Percentiles rank a stretch among this genome's conserved stretches.
Conservation (phyloP, 2,329 filamentous ascomycete genomes). For the Talaromyces verruculosus region DNA sequence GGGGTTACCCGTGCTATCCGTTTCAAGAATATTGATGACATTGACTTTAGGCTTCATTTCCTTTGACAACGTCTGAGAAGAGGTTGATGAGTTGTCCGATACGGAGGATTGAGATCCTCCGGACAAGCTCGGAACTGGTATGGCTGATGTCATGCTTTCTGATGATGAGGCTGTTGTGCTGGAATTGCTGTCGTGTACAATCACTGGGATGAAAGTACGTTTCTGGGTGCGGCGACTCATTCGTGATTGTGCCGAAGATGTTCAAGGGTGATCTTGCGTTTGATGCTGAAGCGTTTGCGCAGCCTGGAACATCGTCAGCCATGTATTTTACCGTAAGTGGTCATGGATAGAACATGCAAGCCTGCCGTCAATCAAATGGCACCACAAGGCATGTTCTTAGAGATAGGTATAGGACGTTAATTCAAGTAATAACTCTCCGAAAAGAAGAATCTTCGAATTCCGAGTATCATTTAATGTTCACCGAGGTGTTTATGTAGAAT, state of each 20-base stretch:
- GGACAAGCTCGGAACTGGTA: constrained; percentile 32
- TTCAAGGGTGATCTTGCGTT: background rate
- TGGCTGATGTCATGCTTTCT: constrained; percentile 19
- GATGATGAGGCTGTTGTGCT: constrained; percentile 4
- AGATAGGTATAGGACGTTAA: background rate
- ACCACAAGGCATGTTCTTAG: constrained; percentile 1
- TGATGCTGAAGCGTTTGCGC: constrained; percentile 14
- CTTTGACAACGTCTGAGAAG: background rate
- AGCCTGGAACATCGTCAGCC: background rate
- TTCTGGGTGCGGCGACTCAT: constrained; percentile 14
- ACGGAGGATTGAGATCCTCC: constrained; percentile 34
- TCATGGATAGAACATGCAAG: background rate
- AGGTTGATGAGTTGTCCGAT: constrained; percentile 30
- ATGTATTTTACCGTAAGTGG: background rate
- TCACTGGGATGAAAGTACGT: constrained; percentile 12
- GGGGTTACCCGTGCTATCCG: constrained; percentile 33
- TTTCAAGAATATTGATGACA: constrained; percentile 29
- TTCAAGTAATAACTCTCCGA: background rate
- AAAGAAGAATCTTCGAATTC: background rate
- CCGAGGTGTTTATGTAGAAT: constrained; percentile 4
- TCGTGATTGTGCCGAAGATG: constrained; percentile 6
- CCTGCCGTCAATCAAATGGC: background rate
- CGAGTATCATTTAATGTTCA: background rate
- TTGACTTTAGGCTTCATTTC: constrained; percentile 31
- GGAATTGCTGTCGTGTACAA: constrained; percentile 15